phyloP scores from a whole-genome alignment of 805 yeast species.

The Zygoascus tannicola region DNA sequence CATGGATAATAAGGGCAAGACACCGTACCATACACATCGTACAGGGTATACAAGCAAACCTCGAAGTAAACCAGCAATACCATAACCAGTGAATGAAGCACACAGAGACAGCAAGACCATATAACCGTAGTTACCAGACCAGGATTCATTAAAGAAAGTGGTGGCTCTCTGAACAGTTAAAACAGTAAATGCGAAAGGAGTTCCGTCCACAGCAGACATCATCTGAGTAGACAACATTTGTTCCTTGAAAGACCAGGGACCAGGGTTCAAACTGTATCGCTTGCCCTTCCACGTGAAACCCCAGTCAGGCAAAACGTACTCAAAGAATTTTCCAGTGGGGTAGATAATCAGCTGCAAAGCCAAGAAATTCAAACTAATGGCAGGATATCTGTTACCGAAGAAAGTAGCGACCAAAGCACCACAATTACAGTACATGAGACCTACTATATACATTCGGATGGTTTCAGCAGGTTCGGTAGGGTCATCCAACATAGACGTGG shows the following conservation, averaged over 20 bases:
- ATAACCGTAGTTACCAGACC: constrained; percentile 26
- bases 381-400: constrained; percentile 49
- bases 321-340: constrained; percentile 46
- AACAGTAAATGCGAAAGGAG: constrained; percentile 34
- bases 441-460: constrained; percentile 44
- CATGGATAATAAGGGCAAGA: constrained; percentile 45
- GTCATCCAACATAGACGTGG: constrained; percentile 42
- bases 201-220: constrained; percentile 35
- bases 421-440: constrained; percentile 42
- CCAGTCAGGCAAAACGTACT: constrained; percentile 38
- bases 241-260: constrained; percentile 54
- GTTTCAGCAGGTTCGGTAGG: constrained; percentile 40
- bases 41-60: constrained; percentile 38
- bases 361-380: constrained; percentile 40
- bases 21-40: constrained; percentile 40
- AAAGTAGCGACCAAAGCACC: constrained; percentile 52
- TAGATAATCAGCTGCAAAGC: constrained; percentile 53
- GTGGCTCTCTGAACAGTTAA: constrained; percentile 12
- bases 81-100: constrained; percentile 44
- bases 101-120: constrained; percentile 38
- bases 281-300: constrained; percentile 34
- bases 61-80: constrained; percentile 48
- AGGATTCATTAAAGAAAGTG: constrained; percentile 9
- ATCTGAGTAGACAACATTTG: constrained; percentile 48
- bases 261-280: constrained; percentile 43